These are phyloP conservation scores for Erysimum cheiri DNA, from an alignment of 441 rosid genomes.

Conservation along the genomic window DNA sequence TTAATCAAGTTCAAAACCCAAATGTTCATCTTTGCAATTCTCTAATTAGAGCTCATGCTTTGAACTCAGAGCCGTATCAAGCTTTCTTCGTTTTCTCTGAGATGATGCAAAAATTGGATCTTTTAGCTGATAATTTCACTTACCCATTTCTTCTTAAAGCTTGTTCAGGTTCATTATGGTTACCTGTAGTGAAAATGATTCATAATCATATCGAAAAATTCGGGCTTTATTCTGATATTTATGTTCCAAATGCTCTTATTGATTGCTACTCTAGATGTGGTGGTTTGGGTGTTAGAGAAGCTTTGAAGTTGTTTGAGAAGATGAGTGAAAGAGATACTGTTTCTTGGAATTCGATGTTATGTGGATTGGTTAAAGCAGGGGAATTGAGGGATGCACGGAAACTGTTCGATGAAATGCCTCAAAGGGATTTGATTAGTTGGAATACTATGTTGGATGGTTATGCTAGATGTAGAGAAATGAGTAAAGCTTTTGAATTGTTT, in stretches of 20 bases:
- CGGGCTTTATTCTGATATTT: conserved; percentile 60
- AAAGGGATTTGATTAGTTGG: conserved; percentile 73
- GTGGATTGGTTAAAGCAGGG: conserved; percentile 53
- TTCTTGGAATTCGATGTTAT: conserved; percentile 66
- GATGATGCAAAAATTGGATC: conserved; percentile 58
- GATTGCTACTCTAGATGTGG: conserved; percentile 68
- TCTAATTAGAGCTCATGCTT: conserved; percentile 57
- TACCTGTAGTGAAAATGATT: conserved; percentile 65
- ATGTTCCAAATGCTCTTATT: conserved; percentile 66
- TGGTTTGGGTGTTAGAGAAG: conserved; percentile 51
- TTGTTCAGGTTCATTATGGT: conserved; percentile 54
- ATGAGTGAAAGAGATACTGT: conserved; percentile 59
- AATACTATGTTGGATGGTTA: conserved; percentile 80
- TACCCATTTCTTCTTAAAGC: conserved; percentile 66
- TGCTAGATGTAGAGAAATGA: conserved; percentile 69
- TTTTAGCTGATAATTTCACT: conserved; percentile 59
- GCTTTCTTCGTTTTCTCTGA: conserved; percentile 57
- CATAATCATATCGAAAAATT: conserved; percentile 61
- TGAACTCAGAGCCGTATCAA: conserved; percentile 47
- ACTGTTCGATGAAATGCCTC: conserved; percentile 80
- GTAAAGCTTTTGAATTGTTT: conserved; percentile 68
- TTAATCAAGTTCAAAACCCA: conserved; percentile 53
- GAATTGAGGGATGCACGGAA: conserved; percentile 58
- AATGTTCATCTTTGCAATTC: conserved; percentile 55
- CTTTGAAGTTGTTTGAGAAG: conserved; percentile 53